These are phyloP conservation scores for Candida berthetii DNA, from an alignment of 805 yeast species.

Conservation along the genomic window DNA sequence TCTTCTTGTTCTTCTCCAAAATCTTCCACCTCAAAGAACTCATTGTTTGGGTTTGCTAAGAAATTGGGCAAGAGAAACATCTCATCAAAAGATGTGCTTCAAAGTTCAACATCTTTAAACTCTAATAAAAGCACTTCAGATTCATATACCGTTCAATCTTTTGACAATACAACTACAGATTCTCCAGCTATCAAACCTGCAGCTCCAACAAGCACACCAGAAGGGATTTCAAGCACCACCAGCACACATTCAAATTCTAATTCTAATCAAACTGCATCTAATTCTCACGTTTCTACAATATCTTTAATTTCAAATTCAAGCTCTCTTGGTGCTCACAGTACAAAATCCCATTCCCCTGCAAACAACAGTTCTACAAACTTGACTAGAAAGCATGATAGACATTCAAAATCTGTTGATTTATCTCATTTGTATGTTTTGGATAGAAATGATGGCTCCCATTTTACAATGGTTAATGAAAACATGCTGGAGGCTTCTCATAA, in stretches of 20 bases:
- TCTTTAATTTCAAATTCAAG: no score
- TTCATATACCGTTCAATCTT: no score
- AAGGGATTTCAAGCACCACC: not conserved
- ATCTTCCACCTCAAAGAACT: not conserved
- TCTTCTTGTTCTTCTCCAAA: not conserved
- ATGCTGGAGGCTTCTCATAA: conserved; percentile 48
- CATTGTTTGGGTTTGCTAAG: not conserved
- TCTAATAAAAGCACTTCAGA: no score
- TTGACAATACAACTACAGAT: not conserved
- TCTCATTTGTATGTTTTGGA: conserved; percentile 33
- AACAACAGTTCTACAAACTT: not conserved
- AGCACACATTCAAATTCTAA: not conserved
- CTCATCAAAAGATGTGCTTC: no score
- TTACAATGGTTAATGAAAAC: conserved; percentile 31
- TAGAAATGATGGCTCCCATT: conserved; percentile 24
- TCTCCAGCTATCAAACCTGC: not conserved
- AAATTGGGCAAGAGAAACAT: not conserved
- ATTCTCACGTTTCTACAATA: no score
- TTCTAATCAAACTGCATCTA: not conserved
- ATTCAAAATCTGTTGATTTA: conserved; percentile 31
- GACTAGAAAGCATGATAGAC: conserved; percentile 11
- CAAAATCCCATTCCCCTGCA: not conserved
- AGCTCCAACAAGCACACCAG: not conserved
- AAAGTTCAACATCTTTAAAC: no score
- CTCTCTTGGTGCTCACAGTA: no score